These are phyloP conservation scores for Heliamphora pulchella DNA, from an alignment of 179 eudicot genomes.

Conservation along the genomic window DNA sequence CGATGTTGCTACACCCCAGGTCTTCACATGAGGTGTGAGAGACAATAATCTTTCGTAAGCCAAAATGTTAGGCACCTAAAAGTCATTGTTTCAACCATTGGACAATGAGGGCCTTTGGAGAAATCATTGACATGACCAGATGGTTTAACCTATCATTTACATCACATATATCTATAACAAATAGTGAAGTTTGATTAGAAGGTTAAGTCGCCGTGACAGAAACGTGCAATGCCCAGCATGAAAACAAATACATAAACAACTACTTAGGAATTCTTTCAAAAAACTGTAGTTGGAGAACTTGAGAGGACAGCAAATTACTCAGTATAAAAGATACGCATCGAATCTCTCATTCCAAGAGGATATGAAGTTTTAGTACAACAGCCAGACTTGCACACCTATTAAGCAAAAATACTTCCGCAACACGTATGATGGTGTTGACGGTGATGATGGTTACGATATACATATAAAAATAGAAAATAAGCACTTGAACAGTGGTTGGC, in stretches of 20 bases:
- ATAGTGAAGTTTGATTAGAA: not conserved
- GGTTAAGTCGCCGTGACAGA: not conserved
- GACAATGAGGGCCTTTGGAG: not conserved
- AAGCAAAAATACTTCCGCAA: not conserved
- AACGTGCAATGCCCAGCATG: not conserved
- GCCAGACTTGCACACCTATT: not conserved
- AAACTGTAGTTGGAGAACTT: not conserved
- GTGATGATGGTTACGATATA: not conserved
- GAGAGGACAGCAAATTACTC: not conserved
- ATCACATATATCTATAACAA: not conserved
- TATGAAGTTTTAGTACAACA: not conserved
- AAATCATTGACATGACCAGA: not conserved
- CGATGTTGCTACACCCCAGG: no score
- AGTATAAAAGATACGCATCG: not conserved
- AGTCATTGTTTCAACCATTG: not conserved
- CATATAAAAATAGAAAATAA: not conserved
- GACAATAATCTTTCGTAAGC: not conserved
- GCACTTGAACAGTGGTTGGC: no score
- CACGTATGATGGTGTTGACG: not conserved
- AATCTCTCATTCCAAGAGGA: not conserved
- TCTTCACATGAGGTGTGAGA: no score
- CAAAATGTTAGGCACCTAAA: not conserved
- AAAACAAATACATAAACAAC: not conserved
- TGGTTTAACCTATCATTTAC: not conserved
- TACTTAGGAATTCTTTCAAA: not conserved